Evolutionary conservation across 164 flowering plant genomes (phyloP), one percentile per base, ranked within the genome.

Genomic region (Vitis rotundifolia): DNA sequence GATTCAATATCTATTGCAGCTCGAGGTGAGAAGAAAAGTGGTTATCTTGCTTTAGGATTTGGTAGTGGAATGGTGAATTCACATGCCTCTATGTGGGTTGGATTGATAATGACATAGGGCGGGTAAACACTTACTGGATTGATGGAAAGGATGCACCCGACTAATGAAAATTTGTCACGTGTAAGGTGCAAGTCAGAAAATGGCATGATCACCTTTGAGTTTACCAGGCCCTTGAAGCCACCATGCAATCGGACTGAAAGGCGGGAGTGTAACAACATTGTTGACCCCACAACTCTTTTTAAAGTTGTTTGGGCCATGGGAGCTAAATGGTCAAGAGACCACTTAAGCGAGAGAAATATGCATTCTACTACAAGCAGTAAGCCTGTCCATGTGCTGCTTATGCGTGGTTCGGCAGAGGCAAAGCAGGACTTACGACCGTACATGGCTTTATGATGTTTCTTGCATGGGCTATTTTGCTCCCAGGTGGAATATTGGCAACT

Each of bases 371-470:
- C 86, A 3, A 93, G 97, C 74, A 82, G 84, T 71, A 80, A 91
- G 73, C 91, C 94, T 10, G 75, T 90, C 8, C 80, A 88, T 66
- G 93, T 95, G 74, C 66, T 88, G 73, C 89, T 95, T 48, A 76
- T 87, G 84, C 88, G 90, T 68, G 99, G 98, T 44, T 93, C 97
- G 19, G 92, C 99, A 9, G 99, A 95, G 79, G 99, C 98, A 7
- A 97, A 93, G 72, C 88, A 95, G 74, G 99, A 95, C 78, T 67
- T 95, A 73, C 86, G 89, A 19, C 99, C 98, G 99, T 95, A 16
- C 99, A 95, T 78, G 99, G 99, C 44, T 93, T 95, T 77, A 95
- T 95, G 98, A 95, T 95, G 99, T 95, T 93, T 78, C 92, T 95
- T 72, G 94, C 99, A 16, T 95, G 97, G 97, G 99, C 94, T 5